These are phyloP conservation scores for Melastoma malabathricum DNA, from an alignment of 345 rosid genomes.

Conservation along the genomic window DNA sequence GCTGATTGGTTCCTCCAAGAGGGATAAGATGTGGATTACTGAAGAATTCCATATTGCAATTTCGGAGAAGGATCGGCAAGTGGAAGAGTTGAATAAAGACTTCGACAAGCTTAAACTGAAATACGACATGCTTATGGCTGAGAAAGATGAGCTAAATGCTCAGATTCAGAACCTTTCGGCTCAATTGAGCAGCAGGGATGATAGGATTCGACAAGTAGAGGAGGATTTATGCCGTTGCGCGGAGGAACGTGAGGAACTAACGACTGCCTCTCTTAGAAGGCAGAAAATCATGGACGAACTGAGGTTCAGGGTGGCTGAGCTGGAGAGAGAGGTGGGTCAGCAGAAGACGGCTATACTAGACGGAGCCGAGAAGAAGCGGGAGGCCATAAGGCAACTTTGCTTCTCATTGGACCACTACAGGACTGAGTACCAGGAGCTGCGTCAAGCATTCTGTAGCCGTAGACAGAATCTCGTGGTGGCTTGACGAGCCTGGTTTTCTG, in stretches of 20 bases:
- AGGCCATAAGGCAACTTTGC: conserved; percentile 82
- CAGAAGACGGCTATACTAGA: conserved; percentile 31
- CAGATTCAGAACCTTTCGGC: conserved; percentile 27
- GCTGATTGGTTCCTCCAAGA: conserved; percentile 14
- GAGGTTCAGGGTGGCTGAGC: conserved; percentile 22
- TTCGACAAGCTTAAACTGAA: conserved; percentile 24
- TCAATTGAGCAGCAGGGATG: conserved; percentile 30
- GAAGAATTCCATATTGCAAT: conserved; percentile 27
- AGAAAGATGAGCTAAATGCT: conserved; percentile 34
- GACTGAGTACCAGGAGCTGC: conserved; percentile 49
- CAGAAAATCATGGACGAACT: conserved; percentile 22
- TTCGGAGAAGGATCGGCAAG: conserved; percentile 14
- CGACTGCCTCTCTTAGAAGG: conserved; percentile 18
- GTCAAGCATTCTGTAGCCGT: conserved; percentile 28
- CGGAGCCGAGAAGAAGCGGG: conserved; percentile 66
- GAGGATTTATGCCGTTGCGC: conserved; percentile 24
- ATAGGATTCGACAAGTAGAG: conserved; percentile 27
- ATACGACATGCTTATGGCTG: conserved; percentile 33
- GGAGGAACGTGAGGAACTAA: conserved; percentile 18
- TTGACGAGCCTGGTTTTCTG: conserved; percentile 13
- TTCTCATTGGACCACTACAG: conserved; percentile 70
- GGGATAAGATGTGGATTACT: conserved; percentile 17
- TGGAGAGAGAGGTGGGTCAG: conserved; percentile 40
- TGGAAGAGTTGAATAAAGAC: conserved; percentile 29
- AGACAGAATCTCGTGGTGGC: conserved; percentile 24